Percentiles rank a stretch among this genome's conserved stretches.
These are phyloP conservation scores for Chalciporus sphaerocephalus DNA, from an alignment of 768 basidiomycete species.

Conservation along the genomic window DNA sequence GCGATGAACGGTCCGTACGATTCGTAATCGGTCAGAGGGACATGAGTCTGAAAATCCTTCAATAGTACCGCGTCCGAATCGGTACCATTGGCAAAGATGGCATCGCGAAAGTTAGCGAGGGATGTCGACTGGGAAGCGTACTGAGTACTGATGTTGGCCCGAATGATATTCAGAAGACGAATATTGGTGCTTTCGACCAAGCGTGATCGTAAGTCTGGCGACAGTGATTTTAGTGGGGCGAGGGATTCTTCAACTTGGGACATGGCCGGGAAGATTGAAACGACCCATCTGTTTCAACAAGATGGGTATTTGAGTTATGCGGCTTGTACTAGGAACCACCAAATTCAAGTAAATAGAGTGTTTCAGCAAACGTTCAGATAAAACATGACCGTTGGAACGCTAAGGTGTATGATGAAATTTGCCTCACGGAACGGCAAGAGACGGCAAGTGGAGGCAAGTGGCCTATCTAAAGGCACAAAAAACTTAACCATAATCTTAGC, in stretches of 20 bases:
- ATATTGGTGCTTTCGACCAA: neutral
- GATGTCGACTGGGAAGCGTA: slow-evolving; percentile 7
- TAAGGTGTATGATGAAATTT: no score
- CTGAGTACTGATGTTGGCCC: neutral
- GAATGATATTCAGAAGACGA: slow-evolving; percentile 6
- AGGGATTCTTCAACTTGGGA: neutral
- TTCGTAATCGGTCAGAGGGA: slow-evolving; percentile 13
- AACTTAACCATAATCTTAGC: no score
- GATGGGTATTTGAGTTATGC: no score
- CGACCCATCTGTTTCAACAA: no score
- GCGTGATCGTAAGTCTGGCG: slow-evolving; percentile 2
- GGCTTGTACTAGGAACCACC: no score
- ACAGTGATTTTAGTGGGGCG: neutral
- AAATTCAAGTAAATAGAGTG: no score
- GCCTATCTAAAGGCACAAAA: no score
- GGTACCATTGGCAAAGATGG: neutral
- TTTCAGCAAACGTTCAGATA: no score
- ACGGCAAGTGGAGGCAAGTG: no score
- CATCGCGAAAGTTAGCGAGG: slow-evolving; percentile 6
- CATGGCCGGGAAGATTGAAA: neutral
- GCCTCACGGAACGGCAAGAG: no score
- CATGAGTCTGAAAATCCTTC: slow-evolving; percentile 5
- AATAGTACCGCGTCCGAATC: neutral
- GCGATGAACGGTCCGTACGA: slow-evolving; percentile 11
- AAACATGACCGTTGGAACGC: no score